A percentile compares a stretch with the other conserved stretches of the same genome.
Conservation (phyloP, 805 yeast species). For the Candida alai region DNA sequence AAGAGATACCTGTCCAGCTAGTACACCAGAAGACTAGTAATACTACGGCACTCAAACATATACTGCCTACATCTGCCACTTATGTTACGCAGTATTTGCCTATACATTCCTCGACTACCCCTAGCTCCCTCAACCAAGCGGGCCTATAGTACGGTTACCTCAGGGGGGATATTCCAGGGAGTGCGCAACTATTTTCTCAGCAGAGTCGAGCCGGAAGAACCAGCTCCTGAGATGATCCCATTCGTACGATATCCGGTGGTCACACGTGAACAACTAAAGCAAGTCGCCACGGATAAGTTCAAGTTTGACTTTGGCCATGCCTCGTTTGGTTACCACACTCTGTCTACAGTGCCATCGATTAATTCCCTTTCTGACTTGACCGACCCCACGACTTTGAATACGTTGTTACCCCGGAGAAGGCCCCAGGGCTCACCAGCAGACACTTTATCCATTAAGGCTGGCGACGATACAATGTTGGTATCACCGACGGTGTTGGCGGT, state of each 20-base stretch:
- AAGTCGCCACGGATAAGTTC: conserved; percentile 35
- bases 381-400: conserved; percentile 43
- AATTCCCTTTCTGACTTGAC: conserved; percentile 49
- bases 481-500: conserved; percentile 50
- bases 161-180: too few species aligned
- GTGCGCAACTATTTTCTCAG: too few species aligned
- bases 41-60: too few species aligned
- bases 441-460: conserved; percentile 49
- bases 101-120: too few species aligned
- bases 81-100: too few species aligned
- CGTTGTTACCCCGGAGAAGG: conserved; percentile 46
- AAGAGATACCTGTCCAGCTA: too few species aligned
- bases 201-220: conserved; percentile 6
- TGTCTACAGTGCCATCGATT: conserved; percentile 34
- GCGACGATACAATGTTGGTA: conserved; percentile 56
- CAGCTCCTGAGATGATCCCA: conserved; percentile 26
- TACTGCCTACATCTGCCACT: too few species aligned
- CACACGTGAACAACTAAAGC: conserved; percentile 36
- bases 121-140: too few species aligned
- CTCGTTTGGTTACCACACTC: conserved; percentile 47
- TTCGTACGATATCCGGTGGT: conserved; percentile 39
- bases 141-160: too few species aligned
- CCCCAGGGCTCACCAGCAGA: conserved; percentile 52
- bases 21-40: too few species aligned
- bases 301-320: conserved; percentile 44